These are phyloP conservation scores for Planoprotostelium fungivorum DNA, from an alignment of 78 protist genomes.

Conservation along the genomic window DNA sequence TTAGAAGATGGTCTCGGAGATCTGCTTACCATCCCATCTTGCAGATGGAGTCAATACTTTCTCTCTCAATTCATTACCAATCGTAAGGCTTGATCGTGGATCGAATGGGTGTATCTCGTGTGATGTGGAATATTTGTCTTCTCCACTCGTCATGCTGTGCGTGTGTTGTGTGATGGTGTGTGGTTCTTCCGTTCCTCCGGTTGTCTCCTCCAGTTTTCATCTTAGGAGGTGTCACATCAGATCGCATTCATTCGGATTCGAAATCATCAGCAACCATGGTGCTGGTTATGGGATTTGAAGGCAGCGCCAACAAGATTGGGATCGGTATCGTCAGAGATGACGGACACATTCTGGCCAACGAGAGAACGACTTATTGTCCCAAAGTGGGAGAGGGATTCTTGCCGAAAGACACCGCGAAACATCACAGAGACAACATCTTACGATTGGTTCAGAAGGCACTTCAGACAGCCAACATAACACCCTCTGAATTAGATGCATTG, in stretches of 20 bases:
- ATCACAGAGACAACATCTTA: constrained; percentile 65
- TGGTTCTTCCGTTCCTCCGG: too few species aligned
- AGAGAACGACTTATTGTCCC: constrained; percentile 92
- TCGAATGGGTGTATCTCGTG: too few species aligned
- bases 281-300: constrained; percentile 94
- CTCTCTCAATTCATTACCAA: neutral
- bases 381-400: constrained; percentile 97
- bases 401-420: constrained; percentile 93
- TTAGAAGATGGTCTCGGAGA: neutral
- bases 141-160: too few species aligned
- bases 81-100: too few species aligned
- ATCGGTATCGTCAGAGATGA: constrained; percentile 94
- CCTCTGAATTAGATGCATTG: constrained; percentile 59
- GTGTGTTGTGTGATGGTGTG: too few species aligned
- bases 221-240: too few species aligned
- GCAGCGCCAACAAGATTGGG: constrained; percentile 97
- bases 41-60: neutral
- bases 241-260: too few species aligned
- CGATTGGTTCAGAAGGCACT: constrained; percentile 66
- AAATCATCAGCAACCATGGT: too few species aligned
- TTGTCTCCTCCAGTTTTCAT: too few species aligned
- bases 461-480: constrained; percentile 65
- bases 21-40: neutral
- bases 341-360: constrained; percentile 90
- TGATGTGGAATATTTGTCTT: too few species aligned